phyloP scores from a whole-genome alignment of 2,329 filamentous ascomycete species.

The Cytospora schulzeri region DNA sequence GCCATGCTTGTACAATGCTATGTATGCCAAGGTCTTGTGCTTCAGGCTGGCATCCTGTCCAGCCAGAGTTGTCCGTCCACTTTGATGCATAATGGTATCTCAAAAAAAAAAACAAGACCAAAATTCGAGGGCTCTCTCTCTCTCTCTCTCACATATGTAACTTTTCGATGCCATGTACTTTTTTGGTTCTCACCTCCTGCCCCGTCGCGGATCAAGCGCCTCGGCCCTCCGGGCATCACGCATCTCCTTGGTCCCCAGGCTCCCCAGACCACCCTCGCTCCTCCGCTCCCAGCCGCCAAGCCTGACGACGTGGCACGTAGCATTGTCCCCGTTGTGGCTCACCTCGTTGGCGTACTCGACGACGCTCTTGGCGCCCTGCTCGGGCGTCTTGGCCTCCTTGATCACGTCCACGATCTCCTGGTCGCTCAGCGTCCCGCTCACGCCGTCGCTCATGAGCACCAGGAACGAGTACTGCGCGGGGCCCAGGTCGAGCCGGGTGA shows the following conservation, averaged over 20 bases:
- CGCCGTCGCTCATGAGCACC: conserved; percentile 84
- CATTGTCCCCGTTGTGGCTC: conserved; percentile 66
- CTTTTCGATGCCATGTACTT: not conserved
- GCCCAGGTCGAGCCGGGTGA: conserved; percentile 74
- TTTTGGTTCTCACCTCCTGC: conserved; percentile 56
- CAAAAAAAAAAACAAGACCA: not conserved
- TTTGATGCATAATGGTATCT: not conserved
- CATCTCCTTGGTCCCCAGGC: conserved; percentile 88
- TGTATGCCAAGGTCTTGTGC: not conserved
- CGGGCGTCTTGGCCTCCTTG: conserved; percentile 90
- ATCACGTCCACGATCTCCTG: conserved; percentile 96
- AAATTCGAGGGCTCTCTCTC: not conserved
- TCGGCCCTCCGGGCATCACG: conserved; percentile 81
- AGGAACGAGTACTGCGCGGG: conserved; percentile 89
- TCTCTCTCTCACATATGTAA: not conserved
- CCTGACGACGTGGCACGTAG: conserved; percentile 67
- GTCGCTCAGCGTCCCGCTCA: conserved; percentile 82
- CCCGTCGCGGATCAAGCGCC: conserved; percentile 77
- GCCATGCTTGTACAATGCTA: not conserved
- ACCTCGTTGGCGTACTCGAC: conserved; percentile 90
- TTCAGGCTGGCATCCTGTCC: not conserved
- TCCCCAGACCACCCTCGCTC: conserved; percentile 83
- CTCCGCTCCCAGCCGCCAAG: conserved; percentile 72
- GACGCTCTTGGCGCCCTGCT: conserved; percentile 77
- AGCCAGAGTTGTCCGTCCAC: not conserved